Conservation (phyloP, 306 rosid species). For the Glycine tomentella region DNA sequence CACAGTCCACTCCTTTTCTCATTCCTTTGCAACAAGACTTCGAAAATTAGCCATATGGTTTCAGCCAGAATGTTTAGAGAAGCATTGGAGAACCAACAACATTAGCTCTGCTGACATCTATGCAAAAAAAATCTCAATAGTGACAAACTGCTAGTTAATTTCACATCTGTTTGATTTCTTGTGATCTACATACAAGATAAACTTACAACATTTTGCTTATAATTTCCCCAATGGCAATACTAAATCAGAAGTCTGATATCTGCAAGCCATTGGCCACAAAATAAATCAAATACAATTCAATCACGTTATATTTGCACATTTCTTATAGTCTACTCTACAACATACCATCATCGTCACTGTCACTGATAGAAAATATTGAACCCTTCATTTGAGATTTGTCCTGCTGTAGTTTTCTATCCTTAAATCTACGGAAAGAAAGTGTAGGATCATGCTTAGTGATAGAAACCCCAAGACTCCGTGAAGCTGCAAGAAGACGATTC, state of each 20-base stretch:
- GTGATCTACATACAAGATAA: slow-evolving; percentile 7
- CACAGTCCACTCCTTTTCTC: neutral
- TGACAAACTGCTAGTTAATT: slow-evolving; percentile 1
- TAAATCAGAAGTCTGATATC: slow-evolving; percentile 2
- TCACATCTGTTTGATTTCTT: neutral
- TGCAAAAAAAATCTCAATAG: neutral
- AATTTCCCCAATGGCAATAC: neutral
- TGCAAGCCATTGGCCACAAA: neutral
- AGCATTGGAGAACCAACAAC: slow-evolving; percentile 12
- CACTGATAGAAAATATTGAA: slow-evolving; percentile 63
- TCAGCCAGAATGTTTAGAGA: slow-evolving; percentile 7
- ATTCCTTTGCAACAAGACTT: slow-evolving; percentile 1
- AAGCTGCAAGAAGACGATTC: slow-evolving; percentile 66
- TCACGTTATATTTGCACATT: slow-evolving; percentile 17
- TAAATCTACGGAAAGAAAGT: slow-evolving; percentile 51
- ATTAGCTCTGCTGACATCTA: neutral
- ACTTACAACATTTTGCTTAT: slow-evolving; percentile 31
- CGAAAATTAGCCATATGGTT: neutral
- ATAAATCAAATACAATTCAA: slow-evolving; percentile 25
- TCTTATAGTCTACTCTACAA: slow-evolving; percentile 13
- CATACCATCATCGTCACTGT: slow-evolving; percentile 52
- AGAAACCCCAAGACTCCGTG: slow-evolving; percentile 62
- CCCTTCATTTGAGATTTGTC: slow-evolving; percentile 47
- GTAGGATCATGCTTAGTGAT: slow-evolving; percentile 50
- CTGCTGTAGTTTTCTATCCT: slow-evolving; percentile 45